Percentiles rank a stretch among this genome's conserved stretches.
These are phyloP conservation scores for Aspergillus biplanus DNA, from an alignment of 495 filamentous ascomycete genomes.

Conservation along the genomic window DNA sequence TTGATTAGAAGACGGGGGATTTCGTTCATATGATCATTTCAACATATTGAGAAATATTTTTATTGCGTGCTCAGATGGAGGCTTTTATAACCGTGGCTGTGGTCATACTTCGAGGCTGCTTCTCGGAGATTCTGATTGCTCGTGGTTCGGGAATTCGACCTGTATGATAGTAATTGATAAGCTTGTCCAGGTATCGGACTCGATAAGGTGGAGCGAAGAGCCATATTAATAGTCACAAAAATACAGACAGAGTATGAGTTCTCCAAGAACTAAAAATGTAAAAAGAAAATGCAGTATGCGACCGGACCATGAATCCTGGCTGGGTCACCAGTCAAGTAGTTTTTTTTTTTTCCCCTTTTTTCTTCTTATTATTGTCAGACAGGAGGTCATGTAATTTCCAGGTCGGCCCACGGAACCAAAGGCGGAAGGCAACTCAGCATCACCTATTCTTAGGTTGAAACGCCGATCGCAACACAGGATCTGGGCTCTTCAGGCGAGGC, in stretches of 20 bases:
- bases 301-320: no score
- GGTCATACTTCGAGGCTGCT: background rate
- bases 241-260: no score
- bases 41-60: no score
- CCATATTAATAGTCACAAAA: no score
- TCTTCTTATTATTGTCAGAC: no score
- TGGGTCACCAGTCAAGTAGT: no score
- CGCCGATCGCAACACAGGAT: slow-evolving; percentile 18
- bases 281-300: no score
- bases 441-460: slow-evolving; percentile 23
- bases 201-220: background rate
- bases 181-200: background rate
- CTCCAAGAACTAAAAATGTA: no score
- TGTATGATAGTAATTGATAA: background rate
- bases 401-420: slow-evolving; percentile 3
- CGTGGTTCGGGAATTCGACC: background rate
- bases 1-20: no score
- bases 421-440: slow-evolving; percentile 12
- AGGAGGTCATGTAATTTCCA: background rate
- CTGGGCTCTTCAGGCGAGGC: slow-evolving; percentile 1
- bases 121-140: background rate
- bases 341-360: no score
- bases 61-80: background rate
- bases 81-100: background rate
- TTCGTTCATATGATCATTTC: no score